Evolutionary conservation across 345 rosid species (phyloP).

Genomic region (Laguncularia racemosa): DNA sequence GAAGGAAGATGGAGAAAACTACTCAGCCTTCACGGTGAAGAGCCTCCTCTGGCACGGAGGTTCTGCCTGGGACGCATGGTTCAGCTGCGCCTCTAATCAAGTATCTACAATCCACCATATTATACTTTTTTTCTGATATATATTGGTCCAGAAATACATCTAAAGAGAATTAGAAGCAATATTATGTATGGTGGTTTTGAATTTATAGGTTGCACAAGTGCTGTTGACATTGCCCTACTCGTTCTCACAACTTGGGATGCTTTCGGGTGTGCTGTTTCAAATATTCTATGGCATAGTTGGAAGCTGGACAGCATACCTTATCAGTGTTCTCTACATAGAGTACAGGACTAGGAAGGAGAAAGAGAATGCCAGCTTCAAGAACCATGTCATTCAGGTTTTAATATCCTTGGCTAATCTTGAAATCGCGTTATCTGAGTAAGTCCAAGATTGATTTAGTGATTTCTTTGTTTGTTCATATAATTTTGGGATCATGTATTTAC

Average conservation of each 20-base stretch:
- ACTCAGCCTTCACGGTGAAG: slow-evolving; percentile 48
- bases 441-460: background rate
- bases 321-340: slow-evolving; percentile 91
- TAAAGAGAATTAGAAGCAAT: too few species aligned
- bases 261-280: slow-evolving; percentile 83
- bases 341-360: slow-evolving; percentile 88
- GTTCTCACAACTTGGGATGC: slow-evolving; percentile 91
- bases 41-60: slow-evolving; percentile 96
- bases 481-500: slow-evolving; percentile 8
- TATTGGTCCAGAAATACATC: background rate
- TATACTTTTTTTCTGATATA: background rate
- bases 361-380: slow-evolving; percentile 57
- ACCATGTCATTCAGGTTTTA: slow-evolving; percentile 49
- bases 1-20: slow-evolving; percentile 26
- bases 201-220: slow-evolving; percentile 83
- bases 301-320: slow-evolving; percentile 99
- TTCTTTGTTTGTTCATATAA: background rate
- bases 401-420: background rate
- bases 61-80: slow-evolving; percentile 99
- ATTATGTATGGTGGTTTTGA: background rate
- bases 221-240: slow-evolving; percentile 91
- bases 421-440: background rate
- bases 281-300: slow-evolving; percentile 84
- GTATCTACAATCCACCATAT: slow-evolving; percentile 19
- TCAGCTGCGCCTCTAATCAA: slow-evolving; percentile 97